These are phyloP conservation scores for Trichoderma harzianum DNA, from an alignment of 2,329 filamentous ascomycete species.

Conservation along the genomic window DNA sequence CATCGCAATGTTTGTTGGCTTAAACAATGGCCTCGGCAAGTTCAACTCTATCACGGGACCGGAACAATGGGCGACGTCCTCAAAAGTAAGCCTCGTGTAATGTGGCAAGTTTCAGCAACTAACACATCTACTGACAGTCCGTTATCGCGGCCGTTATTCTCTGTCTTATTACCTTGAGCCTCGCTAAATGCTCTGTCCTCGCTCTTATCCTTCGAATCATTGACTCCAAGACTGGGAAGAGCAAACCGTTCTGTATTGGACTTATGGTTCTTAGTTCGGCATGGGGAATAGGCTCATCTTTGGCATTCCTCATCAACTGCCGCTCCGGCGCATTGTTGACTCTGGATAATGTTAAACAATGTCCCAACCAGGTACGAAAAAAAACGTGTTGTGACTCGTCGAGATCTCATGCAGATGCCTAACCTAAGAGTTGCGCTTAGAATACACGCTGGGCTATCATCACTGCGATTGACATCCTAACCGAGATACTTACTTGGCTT, in stretches of 20 bases:
- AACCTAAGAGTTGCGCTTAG: not conserved
- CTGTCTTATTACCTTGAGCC: not conserved
- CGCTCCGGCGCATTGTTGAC: not conserved
- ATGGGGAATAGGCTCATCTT: not conserved
- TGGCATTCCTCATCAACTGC: not conserved
- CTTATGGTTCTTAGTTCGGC: not conserved
- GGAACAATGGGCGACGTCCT: not conserved
- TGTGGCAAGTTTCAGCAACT: not conserved
- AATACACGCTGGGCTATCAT: not conserved
- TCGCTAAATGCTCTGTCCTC: not conserved
- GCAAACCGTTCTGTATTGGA: not conserved
- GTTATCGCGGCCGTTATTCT: not conserved
- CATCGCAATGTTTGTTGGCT: not conserved
- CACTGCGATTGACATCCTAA: not conserved
- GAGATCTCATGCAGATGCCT: not conserved
- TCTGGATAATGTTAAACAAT: not conserved
- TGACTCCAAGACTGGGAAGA: not conserved
- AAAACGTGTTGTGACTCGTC: not conserved
- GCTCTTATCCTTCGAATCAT: not conserved
- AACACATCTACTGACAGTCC: not conserved
- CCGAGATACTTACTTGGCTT: not conserved
- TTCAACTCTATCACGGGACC: not conserved
- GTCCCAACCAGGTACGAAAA: not conserved
- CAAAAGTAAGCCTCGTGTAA: not conserved
- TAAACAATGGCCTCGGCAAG: not conserved